phyloP scores from a whole-genome alignment of 2,329 filamentous ascomycete species.

The Xylaria arbuscula region DNA sequence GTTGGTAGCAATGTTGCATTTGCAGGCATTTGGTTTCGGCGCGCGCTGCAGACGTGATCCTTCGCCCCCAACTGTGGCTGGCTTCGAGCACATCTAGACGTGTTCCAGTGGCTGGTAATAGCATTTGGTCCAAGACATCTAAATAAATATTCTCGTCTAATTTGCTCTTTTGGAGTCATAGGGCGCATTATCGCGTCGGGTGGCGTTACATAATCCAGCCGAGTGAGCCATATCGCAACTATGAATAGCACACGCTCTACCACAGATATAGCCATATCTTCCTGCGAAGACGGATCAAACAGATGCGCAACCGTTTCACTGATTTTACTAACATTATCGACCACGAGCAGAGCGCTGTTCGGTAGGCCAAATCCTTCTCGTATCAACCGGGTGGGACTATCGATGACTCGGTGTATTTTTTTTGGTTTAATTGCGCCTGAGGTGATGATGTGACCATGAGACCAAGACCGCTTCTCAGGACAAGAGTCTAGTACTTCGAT shows the following conservation, averaged over 20 bases:
- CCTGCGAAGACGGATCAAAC: not conserved
- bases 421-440: not conserved
- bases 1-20: slow-evolving; percentile 23
- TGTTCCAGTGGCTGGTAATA: not conserved
- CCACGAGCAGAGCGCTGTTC: not conserved
- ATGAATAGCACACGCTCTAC: slow-evolving; percentile 13
- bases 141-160: not conserved
- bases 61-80: slow-evolving; percentile 16
- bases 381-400: not conserved
- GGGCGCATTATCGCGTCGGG: not conserved
- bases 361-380: not conserved
- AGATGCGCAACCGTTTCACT: not conserved
- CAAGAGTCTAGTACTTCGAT: too few relatives aligned
- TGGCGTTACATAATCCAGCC: not conserved
- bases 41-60: slow-evolving; percentile 25
- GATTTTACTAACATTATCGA: not conserved
- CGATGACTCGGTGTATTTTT: not conserved
- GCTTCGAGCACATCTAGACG: too few relatives aligned
- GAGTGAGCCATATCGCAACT: not conserved
- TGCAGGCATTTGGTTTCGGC: slow-evolving; percentile 7
- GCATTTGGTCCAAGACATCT: not conserved
- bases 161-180: not conserved
- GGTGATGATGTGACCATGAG: not conserved
- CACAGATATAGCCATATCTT: not conserved
- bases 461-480: too few relatives aligned